These are phyloP conservation scores for Aspergillus flavus DNA, from an alignment of 2,329 filamentous ascomycete species.

Conservation along the genomic window DNA sequence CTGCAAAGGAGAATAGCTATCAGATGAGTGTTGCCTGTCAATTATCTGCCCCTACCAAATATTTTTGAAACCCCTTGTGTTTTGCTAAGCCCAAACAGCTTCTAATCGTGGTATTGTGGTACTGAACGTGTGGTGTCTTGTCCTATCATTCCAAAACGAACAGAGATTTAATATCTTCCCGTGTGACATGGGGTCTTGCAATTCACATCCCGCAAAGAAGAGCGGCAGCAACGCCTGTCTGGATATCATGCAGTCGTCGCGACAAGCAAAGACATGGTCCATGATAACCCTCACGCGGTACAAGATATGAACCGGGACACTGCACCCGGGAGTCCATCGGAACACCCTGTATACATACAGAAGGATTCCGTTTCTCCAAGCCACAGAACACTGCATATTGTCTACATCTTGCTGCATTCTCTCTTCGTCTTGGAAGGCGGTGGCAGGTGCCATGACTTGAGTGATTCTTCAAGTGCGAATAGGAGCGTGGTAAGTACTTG, in stretches of 20 bases:
- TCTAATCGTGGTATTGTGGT: conserved; percentile 1
- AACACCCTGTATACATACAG: not conserved
- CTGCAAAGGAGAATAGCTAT: not conserved
- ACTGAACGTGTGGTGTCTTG: conserved; percentile 3
- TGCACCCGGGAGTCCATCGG: not conserved
- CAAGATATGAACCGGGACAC: not conserved
- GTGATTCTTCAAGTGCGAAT: not conserved
- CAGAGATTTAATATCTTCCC: not conserved
- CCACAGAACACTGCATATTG: not conserved
- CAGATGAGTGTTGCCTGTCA: not conserved
- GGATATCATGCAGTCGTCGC: conserved; percentile 1
- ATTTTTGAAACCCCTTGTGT: conserved; percentile 5
- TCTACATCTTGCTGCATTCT: not conserved
- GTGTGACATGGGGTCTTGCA: not conserved
- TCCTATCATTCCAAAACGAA: not conserved
- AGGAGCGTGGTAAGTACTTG: not conserved
- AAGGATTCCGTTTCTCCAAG: not conserved
- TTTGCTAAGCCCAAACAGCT: conserved; percentile 7
- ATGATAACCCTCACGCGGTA: not conserved
- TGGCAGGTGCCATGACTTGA: not conserved
- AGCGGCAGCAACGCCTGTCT: conserved; percentile 7
- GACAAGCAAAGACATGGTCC: conserved; percentile 11
- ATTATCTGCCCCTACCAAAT: conserved; percentile 6
- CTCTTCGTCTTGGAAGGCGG: not conserved
- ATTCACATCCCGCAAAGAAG: conserved; percentile 9